A percentile compares a stretch with the other conserved stretches of the same genome.
Conservation (phyloP, 371 early-diverging fungal species). For the Apophysomyces ossiformis region DNA sequence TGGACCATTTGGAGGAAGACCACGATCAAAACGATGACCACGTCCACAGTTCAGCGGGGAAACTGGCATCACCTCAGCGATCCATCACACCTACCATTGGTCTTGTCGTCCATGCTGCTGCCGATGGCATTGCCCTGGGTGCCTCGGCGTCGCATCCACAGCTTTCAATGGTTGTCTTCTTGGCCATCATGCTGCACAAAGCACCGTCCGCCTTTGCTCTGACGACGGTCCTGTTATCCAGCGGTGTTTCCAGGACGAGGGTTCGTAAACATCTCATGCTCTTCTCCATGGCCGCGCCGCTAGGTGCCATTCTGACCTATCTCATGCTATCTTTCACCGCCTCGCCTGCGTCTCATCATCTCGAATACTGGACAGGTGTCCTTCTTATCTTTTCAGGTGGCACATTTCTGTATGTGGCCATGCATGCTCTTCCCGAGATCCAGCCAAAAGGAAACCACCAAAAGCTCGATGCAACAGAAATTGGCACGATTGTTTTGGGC, state of each 20-base stretch:
- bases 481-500: slow-evolving; percentile 32
- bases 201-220: slow-evolving; percentile 94
- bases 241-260: slow-evolving; percentile 65
- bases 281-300: slow-evolving; percentile 88
- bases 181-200: slow-evolving; percentile 97
- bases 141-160: slow-evolving; percentile 70
- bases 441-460: slow-evolving; percentile 15
- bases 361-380: slow-evolving; percentile 83
- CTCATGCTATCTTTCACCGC: slow-evolving; percentile 44
- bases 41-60: no score
- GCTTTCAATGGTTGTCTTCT: slow-evolving; percentile 86
- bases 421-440: slow-evolving; percentile 56
- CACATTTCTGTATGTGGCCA: slow-evolving; percentile 93
- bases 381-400: slow-evolving; percentile 86
- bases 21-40: slow-evolving; percentile 17
- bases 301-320: slow-evolving; percentile 82
- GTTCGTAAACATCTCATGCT: slow-evolving; percentile 78
- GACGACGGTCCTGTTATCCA: slow-evolving; percentile 79
- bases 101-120: slow-evolving; percentile 91
- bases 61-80: slow-evolving; percentile 9
- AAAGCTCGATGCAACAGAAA: slow-evolving; percentile 23
- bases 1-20: background rate
- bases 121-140: slow-evolving; percentile 95
- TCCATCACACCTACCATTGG: slow-evolving; percentile 75
- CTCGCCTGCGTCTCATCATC: slow-evolving; percentile 29